A percentile compares a stretch with the other conserved stretches of the same genome.
Evolutionary conservation across 805 yeast species (phyloP).

Genomic region (Barnettozyma sucrosica): DNA sequence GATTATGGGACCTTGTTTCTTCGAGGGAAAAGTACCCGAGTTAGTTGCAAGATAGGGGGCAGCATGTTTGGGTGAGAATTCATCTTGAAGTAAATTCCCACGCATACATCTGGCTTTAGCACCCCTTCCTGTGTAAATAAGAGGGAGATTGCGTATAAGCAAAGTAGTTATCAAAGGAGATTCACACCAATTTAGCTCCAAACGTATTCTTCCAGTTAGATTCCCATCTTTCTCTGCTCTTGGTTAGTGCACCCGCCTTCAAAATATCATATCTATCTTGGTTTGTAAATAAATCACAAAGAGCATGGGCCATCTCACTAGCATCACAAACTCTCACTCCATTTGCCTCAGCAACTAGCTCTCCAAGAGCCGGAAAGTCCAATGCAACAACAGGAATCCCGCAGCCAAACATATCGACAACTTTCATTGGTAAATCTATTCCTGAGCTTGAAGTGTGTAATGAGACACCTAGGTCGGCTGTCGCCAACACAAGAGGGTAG

Average conservation of each 20-base stretch:
- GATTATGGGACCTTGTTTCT: no score
- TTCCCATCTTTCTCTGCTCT: constrained; percentile 69
- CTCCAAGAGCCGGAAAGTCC: constrained; percentile 69
- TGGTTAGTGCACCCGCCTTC: constrained; percentile 65
- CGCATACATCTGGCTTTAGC: no score
- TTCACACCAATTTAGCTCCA: constrained; percentile 12
- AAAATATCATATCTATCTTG: constrained; percentile 33
- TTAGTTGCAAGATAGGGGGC: no score
- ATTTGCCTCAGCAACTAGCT: constrained; percentile 66
- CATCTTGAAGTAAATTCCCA: no score
- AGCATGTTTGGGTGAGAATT: no score
- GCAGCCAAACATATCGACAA: constrained; percentile 92
- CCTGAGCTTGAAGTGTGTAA: constrained; percentile 91
- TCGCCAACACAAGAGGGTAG: constrained; percentile 68
- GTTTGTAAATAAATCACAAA: constrained; percentile 32
- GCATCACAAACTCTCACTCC: constrained; percentile 54
- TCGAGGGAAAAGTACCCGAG: no score
- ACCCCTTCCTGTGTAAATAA: no score
- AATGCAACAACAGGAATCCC: constrained; percentile 88
- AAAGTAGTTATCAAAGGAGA: no score
- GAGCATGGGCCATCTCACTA: constrained; percentile 39
- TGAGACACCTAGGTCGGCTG: constrained; percentile 86
- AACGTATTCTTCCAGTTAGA: constrained; percentile 54
- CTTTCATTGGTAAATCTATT: constrained; percentile 93
- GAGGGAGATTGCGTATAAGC: no score